Evolutionary conservation across 768 basidiomycete genomes (phyloP).

Genomic region (Calocybe cyanea): DNA sequence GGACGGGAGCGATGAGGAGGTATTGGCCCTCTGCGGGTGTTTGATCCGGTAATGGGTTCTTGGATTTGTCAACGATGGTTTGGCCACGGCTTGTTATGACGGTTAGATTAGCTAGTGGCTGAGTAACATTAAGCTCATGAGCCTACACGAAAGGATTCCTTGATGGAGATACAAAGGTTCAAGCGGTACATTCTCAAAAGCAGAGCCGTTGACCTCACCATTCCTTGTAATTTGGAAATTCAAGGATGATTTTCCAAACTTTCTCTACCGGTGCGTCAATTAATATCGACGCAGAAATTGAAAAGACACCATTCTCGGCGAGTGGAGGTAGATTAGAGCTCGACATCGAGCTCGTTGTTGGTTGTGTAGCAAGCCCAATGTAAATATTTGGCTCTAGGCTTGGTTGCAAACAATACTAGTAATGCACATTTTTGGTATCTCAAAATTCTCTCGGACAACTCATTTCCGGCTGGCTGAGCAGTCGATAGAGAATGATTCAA

Average conservation of each 20-base stretch:
- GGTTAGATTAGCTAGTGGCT: constrained; percentile 4
- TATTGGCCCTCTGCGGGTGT: constrained; percentile 45
- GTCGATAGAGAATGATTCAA: no score
- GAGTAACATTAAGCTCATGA: neutral
- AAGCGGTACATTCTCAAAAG: neutral
- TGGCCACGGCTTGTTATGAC: constrained; percentile 41
- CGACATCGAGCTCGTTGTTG: constrained; percentile 1
- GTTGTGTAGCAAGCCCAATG: no score
- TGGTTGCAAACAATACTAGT: no score
- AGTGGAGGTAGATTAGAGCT: constrained; percentile 33
- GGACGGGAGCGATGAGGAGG: constrained; percentile 44
- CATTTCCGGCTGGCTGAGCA: no score
- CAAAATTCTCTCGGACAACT: no score
- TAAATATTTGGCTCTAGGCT: no score
- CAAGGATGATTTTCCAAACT: constrained; percentile 59
- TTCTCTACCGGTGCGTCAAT: constrained; percentile 61
- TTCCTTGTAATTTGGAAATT: constrained; percentile 58
- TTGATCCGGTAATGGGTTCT: constrained; percentile 41
- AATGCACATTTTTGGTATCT: no score
- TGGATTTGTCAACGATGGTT: constrained; percentile 36
- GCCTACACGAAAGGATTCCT: constrained; percentile 72
- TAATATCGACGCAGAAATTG: constrained; percentile 37
- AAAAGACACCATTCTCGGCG: constrained; percentile 41
- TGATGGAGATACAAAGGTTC: neutral
- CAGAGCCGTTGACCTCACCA: constrained; percentile 38